These are phyloP conservation scores for Corylus heterophylla DNA, from an alignment of 306 rosid species.

Conservation along the genomic window DNA sequence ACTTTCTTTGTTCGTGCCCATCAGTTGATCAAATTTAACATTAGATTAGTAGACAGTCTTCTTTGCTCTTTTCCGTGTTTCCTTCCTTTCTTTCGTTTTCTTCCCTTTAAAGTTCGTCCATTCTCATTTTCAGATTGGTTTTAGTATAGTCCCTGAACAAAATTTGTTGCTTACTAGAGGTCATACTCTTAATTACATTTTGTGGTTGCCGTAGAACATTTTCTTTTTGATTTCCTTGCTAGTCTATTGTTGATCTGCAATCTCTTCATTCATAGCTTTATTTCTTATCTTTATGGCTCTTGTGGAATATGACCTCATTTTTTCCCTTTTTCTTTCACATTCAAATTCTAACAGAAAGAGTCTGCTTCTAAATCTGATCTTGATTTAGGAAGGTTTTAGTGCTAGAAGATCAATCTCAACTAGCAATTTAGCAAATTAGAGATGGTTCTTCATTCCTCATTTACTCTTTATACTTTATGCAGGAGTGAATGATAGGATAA, in stretches of 20 bases:
- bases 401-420: background rate
- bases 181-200: background rate
- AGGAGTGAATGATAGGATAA: background rate
- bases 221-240: background rate
- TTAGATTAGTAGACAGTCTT: background rate
- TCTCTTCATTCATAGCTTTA: background rate
- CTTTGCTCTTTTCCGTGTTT: background rate
- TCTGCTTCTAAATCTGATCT: background rate
- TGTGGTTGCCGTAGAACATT: background rate
- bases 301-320: background rate
- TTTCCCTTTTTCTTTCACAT: background rate
- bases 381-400: background rate
- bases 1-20: background rate
- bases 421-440: background rate
- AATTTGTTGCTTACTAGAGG: background rate
- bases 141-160: background rate
- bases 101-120: background rate
- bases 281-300: background rate
- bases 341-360: background rate
- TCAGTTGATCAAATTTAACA: background rate
- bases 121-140: background rate
- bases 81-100: background rate
- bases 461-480: background rate
- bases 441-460: background rate
- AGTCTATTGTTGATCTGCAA: background rate